Base-by-base conservation (phyloP, 148 eudicot genomes). In the Tetragonia tetragonoides region DNA sequence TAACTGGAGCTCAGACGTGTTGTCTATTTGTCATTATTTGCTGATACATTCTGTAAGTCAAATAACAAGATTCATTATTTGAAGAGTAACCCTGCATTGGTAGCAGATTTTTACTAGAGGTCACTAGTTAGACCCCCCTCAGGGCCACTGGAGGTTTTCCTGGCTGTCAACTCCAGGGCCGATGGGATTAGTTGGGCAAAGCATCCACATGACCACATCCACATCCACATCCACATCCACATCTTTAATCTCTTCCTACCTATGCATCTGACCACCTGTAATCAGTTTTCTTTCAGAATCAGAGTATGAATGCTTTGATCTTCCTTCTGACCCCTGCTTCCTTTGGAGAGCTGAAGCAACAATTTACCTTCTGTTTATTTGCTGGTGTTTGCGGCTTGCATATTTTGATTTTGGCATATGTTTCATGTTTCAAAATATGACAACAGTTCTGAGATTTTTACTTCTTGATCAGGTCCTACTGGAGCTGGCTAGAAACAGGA, bases 401-500 rank as follows among this genome's bases (percentile, higher is more conserved):
- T 40, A 74, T n/a, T 38, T 20, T 74, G 51, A 20, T 74, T n/a
- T 24, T 51, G 21, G n/a, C 24, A 16, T 42, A 6, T 49, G 0
- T 3, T 18, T 39, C 3, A 28, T 10, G 15, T 24, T 3, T 17
- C 28, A 64, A 28, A 39, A 37, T 23, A 28, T 10, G 18, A 5
- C 10, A 18, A 21, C 23, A 18, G 42, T 40, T 12, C 5, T 20
- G 40, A 17, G 41, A 41, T 60, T 69, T 21, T 7, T 9, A 67
- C 28, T 57, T 49, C 12, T 61, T 37, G 41, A 70, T 12, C 84
- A 94, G 98, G 91, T 91, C 23, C 84, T 92, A 70, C 83, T 92
- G 79, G 98, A 92, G 84, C 78, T 92, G 78, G 97, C 98, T 70
- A 85, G 90, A 89, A 89, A 82, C 81, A 83, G 92, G 79, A 94